phyloP scores from a whole-genome alignment of 176 grass and related monocot species.

The Alopecurus myosuroides region DNA sequence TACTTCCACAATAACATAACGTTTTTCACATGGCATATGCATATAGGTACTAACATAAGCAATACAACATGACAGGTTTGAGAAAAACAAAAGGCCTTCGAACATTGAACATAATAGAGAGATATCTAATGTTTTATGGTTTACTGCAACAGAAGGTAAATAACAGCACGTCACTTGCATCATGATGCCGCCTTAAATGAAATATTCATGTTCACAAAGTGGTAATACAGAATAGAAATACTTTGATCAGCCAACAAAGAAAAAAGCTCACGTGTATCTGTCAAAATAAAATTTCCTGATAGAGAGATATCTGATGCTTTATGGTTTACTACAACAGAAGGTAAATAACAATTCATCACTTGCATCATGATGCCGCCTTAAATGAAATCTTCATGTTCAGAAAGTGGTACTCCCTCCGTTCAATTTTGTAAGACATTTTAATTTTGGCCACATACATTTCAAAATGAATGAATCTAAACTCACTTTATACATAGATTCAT shows the following conservation, averaged over 20 bases:
- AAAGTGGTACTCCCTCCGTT: too few species aligned
- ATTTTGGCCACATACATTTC: too few species aligned
- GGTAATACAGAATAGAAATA: neutral
- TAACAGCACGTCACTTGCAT: neutral
- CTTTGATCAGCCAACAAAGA: neutral
- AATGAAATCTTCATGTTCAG: conserved; percentile 1
- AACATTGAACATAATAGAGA: neutral
- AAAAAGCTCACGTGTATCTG: conserved; percentile 80
- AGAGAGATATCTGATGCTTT: too few species aligned
- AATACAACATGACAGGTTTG: neutral
- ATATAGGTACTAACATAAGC: neutral
- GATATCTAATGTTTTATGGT: neutral
- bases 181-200: neutral
- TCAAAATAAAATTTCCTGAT: conserved; percentile 86
- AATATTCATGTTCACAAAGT: neutral
- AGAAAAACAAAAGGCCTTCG: neutral
- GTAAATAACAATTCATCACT: too few species aligned
- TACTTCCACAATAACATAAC: neutral
- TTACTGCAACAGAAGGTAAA: neutral
- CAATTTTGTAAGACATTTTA: too few species aligned
- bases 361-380: neutral
- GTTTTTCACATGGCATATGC: neutral
- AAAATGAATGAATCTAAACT: too few species aligned
- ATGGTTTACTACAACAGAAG: too few species aligned
- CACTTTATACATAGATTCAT: too few species aligned